Base-by-base conservation (phyloP, 257 asterid species). In the Solanum habrochaites region DNA sequence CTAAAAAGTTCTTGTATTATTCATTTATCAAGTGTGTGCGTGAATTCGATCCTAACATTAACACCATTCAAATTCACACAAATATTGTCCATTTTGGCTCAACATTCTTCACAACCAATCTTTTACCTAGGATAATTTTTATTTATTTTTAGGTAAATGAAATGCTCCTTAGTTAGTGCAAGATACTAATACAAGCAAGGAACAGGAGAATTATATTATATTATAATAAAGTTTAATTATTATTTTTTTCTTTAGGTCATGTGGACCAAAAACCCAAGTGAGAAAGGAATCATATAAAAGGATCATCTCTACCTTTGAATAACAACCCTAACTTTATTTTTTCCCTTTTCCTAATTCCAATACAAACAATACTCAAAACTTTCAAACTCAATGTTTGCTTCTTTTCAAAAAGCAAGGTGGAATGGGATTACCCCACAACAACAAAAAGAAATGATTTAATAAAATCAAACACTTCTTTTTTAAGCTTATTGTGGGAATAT, bases 341-440 rank as follows among this genome's bases (percentile, higher is more conserved):
- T 84, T n/a, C 56, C 82, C 83, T 93, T 95, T 95, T 91, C 86
- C 96, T 90, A 93, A 93, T 95, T 93, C 97, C 98, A 93, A 95
- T 85, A 88, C 92, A 84, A 84, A 32, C 66, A 37, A 62, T 71
- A 66, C 90, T 78, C 88, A 83, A 70, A 43, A 90, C 93, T 90
- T 92, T 91, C 91, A 93, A 90, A 89, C 90, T 86, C 37, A 56
- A 40, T 83, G 58, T 56, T 89, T 74, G 47, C n/a, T 90, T 86
- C 96, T 90, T 93, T 95, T 58, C 88, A 86, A 87, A 93, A 93
- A 93, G 95, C 91, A 92, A 85, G 60, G 85, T 90, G 80, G 86
- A 80, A 27, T 43, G 10, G 11, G 85, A 49, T 80, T 92, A 86
- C 90, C 95, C 94, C 69, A 85, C 83, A 85, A 85, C 86, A 91